A percentile compares a stretch with the other conserved stretches of the same genome.
Evolutionary conservation across 2,329 filamentous ascomycete species (phyloP).

Genomic region (Karstenula rhodostoma): DNA sequence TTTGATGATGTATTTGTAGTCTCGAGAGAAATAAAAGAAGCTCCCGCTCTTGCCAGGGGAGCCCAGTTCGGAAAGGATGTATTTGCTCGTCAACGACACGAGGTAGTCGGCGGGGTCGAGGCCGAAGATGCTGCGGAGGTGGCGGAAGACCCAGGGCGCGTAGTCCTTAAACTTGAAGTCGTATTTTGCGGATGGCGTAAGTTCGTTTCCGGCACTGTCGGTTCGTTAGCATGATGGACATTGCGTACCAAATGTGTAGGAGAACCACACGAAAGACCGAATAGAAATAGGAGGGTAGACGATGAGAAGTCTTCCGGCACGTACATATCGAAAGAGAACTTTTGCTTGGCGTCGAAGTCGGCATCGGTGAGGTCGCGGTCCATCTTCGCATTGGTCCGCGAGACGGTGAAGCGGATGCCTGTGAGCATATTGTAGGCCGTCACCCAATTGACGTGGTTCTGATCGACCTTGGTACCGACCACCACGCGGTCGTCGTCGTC

Average conservation of each 20-base stretch:
- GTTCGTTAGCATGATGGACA: constrained; percentile 41
- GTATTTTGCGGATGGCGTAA: constrained; percentile 98
- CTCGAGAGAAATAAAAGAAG: constrained; percentile 99
- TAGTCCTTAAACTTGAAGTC: constrained; percentile 99
- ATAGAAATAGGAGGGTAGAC: constrained; percentile 20
- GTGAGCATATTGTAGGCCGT: constrained; percentile 99
- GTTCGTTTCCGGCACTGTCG: constrained; percentile 86
- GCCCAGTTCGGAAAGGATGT: constrained; percentile 95
- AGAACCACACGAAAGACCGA: constrained; percentile 19
- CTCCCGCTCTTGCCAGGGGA: constrained; percentile 98
- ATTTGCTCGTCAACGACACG: constrained; percentile 97
- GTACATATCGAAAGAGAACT: constrained; percentile 98
- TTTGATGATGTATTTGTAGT: constrained; percentile 99
- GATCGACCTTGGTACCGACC: constrained; percentile 96
- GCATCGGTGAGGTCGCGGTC: constrained; percentile 88
- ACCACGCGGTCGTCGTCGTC: constrained; percentile 90
- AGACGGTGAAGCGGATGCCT: constrained; percentile 96
- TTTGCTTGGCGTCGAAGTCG: constrained; percentile 93
- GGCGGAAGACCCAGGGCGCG: constrained; percentile 98
- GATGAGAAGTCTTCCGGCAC: constrained; percentile 48
- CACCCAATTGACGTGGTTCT: constrained; percentile 96
- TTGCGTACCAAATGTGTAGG: constrained; percentile 20
- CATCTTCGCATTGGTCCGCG: constrained; percentile 94
- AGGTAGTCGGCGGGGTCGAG: constrained; percentile 97
- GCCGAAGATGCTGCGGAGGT: constrained; percentile 84